phyloP scores from a whole-genome alignment of 352 stramenopile species.

The Blastocystis sp. region DNA sequence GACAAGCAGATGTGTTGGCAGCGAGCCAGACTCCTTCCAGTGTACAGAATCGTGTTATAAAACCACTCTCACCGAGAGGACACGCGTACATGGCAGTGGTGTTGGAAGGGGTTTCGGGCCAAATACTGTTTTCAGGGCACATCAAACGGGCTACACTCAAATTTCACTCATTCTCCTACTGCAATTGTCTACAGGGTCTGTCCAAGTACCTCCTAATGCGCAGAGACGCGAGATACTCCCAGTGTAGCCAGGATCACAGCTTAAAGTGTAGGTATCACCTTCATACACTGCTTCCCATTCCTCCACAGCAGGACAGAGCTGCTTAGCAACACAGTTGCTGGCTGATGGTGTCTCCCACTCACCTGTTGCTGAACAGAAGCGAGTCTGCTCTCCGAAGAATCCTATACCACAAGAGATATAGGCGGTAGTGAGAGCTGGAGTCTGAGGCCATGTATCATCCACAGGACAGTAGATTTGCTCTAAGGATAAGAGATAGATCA shows the following conservation, averaged over 20 bases:
- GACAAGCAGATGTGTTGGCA: constrained; percentile 28
- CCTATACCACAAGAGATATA: constrained; percentile 7
- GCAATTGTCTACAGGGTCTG: constrained; percentile 1
- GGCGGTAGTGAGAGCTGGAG: constrained; percentile 32
- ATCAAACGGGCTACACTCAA: not conserved
- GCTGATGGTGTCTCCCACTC: not conserved
- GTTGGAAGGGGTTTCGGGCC: not conserved
- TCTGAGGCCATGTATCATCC: not conserved
- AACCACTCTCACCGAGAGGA: not conserved
- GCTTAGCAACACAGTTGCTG: not conserved
- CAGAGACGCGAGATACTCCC: constrained; percentile 13
- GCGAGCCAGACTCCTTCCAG: constrained; percentile 36
- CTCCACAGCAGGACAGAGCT: not conserved
- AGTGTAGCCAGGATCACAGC: not conserved
- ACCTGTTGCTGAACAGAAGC: constrained; percentile 30
- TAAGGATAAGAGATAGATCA: not conserved
- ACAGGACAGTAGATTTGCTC: not conserved
- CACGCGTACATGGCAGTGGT: constrained; percentile 27
- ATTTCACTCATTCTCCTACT: not conserved
- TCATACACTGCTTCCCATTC: constrained; percentile 9
- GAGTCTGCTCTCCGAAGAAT: not conserved
- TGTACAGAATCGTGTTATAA: constrained; percentile 13
- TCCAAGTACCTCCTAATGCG: not conserved
- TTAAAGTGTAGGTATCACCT: not conserved
- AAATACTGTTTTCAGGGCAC: constrained; percentile 13